Percentiles rank a stretch among this genome's conserved stretches.
Conservation (phyloP, 495 filamentous ascomycete species). For the Peziza echinospora region DNA sequence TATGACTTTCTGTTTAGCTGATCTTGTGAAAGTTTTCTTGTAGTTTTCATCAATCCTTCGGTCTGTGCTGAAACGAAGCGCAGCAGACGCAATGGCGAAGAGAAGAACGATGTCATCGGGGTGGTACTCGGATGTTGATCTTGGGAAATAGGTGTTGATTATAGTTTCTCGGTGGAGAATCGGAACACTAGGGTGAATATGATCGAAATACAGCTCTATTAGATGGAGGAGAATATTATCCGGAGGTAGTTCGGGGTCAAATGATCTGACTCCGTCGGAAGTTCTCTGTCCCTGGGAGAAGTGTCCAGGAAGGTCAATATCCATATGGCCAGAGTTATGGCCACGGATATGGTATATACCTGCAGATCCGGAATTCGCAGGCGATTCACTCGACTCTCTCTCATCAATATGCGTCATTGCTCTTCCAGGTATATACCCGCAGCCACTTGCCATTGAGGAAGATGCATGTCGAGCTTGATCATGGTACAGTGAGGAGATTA, state of each 20-base stretch:
- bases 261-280: too few species aligned
- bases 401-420: too few species aligned
- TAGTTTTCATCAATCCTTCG: slow-evolving; percentile 44
- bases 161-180: slow-evolving; percentile 65
- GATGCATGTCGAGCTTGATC: too few species aligned
- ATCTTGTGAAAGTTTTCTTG: slow-evolving; percentile 48
- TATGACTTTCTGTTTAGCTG: slow-evolving; percentile 66
- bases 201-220: slow-evolving; percentile 73
- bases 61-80: slow-evolving; percentile 61
- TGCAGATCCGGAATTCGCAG: too few species aligned
- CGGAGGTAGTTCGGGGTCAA: slow-evolving; percentile 60
- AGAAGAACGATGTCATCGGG: slow-evolving; percentile 64
- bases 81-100: slow-evolving; percentile 71
- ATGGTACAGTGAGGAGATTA: too few species aligned
- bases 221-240: slow-evolving; percentile 65
- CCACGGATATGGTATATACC: too few species aligned
- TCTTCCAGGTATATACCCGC: too few species aligned
- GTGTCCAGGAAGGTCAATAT: too few species aligned
- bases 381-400: too few species aligned
- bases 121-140: slow-evolving; percentile 38
- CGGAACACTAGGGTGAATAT: slow-evolving; percentile 79
- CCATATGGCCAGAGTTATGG: too few species aligned
- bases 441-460: too few species aligned
- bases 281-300: too few species aligned
- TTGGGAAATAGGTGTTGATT: slow-evolving; percentile 59